phyloP scores from a whole-genome alignment of 495 filamentous ascomycete genomes.

The Penicillium goetzii region DNA sequence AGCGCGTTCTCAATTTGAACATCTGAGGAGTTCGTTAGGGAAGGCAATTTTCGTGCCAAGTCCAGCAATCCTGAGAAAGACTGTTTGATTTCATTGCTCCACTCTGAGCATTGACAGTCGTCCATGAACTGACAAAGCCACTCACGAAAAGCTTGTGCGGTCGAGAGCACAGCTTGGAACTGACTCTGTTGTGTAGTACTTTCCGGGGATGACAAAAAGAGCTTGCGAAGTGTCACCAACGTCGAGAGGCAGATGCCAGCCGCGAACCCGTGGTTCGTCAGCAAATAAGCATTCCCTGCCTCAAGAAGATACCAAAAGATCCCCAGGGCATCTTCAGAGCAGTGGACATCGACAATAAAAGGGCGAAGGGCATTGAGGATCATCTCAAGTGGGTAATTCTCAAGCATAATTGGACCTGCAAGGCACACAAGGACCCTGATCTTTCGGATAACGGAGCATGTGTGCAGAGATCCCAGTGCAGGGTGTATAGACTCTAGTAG shows the following conservation, averaged over 20 bases:
- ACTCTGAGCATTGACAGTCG: constrained; percentile 53
- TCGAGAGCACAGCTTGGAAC: constrained; percentile 68
- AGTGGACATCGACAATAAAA: constrained; percentile 79
- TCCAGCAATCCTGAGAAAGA: constrained; percentile 67
- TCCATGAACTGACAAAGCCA: constrained; percentile 72
- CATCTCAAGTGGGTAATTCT: constrained; percentile 91
- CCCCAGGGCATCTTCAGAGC: constrained; percentile 89
- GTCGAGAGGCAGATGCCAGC: constrained; percentile 76
- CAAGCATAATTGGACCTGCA: constrained; percentile 68
- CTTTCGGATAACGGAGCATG: constrained; percentile 83
- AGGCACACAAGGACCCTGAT: constrained; percentile 80
- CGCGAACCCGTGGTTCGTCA: constrained; percentile 69
- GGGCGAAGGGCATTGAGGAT: constrained; percentile 77
- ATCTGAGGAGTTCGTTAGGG: constrained; percentile 60
- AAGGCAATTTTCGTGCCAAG: constrained; percentile 62
- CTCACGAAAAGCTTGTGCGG: constrained; percentile 64
- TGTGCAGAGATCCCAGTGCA: constrained; percentile 84
- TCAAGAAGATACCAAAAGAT: constrained; percentile 83
- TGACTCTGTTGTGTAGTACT: constrained; percentile 78
- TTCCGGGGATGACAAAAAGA: constrained; percentile 67
- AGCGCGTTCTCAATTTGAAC: constrained; percentile 72
- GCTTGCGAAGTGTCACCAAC: constrained; percentile 71
- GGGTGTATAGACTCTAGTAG: constrained; percentile 81
- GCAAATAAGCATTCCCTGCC: constrained; percentile 67
- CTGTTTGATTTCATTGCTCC: constrained; percentile 48